A percentile compares a stretch with the other conserved stretches of the same genome.
Evolutionary conservation across 371 early-diverging fungal species (phyloP).

Genomic region (Thermomucor indicae-seudaticae): DNA sequence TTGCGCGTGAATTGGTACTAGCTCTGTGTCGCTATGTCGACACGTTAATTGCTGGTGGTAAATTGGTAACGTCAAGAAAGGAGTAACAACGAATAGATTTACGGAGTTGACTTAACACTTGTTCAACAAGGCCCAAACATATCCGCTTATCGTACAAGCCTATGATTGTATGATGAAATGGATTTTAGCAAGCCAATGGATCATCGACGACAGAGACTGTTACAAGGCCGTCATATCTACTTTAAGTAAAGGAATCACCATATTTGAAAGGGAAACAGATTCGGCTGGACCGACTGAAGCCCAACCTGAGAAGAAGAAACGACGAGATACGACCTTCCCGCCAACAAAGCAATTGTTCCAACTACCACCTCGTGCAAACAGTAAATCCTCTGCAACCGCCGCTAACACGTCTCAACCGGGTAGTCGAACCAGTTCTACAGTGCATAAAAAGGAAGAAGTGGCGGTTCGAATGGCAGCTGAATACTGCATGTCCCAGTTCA

Average conservation of each 20-base stretch:
- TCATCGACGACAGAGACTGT: constrained; percentile 65
- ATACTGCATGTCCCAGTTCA: constrained; percentile 64
- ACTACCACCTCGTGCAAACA: constrained; percentile 33
- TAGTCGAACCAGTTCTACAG: constrained; percentile 6
- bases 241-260: constrained; percentile 65
- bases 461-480: constrained; percentile 75
- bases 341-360: constrained; percentile 47
- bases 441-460: constrained; percentile 39
- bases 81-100: background rate
- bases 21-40: constrained; percentile 72
- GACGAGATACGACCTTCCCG: constrained; percentile 40
- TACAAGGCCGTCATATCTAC: constrained; percentile 65
- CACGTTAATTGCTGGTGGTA: constrained; percentile 40
- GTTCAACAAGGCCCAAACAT: constrained; percentile 38
- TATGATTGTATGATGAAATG: constrained; percentile 77
- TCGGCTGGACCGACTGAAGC: constrained; percentile 3
- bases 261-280: constrained; percentile 51
- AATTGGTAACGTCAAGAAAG: too few species aligned
- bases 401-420: background rate
- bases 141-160: constrained; percentile 62
- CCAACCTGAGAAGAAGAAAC: constrained; percentile 35
- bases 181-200: constrained; percentile 74
- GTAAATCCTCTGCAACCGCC: constrained; percentile 4
- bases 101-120: too few species aligned
- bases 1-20: constrained; percentile 67